These are phyloP conservation scores for Entelexis paramagnoliae DNA, from an alignment of 1,139 yeast genomes.

Conservation along the genomic window DNA sequence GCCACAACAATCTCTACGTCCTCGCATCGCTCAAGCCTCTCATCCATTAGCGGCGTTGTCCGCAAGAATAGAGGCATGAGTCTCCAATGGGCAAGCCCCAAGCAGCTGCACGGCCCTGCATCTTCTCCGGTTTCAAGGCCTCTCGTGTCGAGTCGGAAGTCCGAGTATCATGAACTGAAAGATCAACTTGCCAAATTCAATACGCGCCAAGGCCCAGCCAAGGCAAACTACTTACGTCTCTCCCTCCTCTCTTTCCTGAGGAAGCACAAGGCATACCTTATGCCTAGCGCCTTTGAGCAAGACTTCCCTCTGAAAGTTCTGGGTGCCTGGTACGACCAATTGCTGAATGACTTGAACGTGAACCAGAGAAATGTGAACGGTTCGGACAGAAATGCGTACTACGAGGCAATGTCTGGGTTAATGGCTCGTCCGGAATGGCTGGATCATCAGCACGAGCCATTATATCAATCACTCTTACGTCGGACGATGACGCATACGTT, in stretches of 20 bases:
- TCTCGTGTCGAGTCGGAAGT: background rate
- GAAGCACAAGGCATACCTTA: conserved; percentile 24
- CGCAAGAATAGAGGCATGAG: background rate
- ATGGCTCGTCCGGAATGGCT: conserved; percentile 58
- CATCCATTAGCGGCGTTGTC: conserved; percentile 12
- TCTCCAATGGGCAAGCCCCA: background rate
- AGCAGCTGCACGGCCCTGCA: background rate
- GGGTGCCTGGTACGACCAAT: conserved; percentile 56
- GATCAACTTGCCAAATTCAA: conserved; percentile 24
- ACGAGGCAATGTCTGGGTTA: conserved; percentile 63
- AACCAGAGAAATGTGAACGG: conserved; percentile 33
- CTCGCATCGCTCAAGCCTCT: conserved; percentile 18
- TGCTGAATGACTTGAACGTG: conserved; percentile 39
- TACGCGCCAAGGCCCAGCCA: conserved; percentile 37
- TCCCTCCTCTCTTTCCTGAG: conserved; percentile 59
- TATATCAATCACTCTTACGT: conserved; percentile 31
- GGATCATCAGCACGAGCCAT: conserved; percentile 13
- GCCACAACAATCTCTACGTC: conserved; percentile 20
- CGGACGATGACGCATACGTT: conserved; percentile 51
- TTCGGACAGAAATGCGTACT: conserved; percentile 56
- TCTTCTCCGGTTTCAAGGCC: background rate
- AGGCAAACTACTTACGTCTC: conserved; percentile 58
- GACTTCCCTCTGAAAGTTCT: conserved; percentile 33
- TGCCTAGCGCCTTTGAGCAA: conserved; percentile 23
- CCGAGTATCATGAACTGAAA: conserved; percentile 16